Conservation (phyloP, 164 flowering plant species). For the Protea cynaroides region DNA sequence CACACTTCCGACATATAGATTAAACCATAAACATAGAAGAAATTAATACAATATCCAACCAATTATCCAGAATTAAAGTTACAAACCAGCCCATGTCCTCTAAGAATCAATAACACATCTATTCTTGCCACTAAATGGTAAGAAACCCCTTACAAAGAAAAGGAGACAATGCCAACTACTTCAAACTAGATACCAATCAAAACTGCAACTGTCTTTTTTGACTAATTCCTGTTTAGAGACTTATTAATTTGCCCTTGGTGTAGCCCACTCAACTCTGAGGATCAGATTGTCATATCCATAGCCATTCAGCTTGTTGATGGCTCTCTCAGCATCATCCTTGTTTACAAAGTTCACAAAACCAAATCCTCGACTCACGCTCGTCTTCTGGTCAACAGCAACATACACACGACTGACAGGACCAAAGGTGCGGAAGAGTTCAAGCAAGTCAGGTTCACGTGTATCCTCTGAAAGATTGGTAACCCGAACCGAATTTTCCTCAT, state of each 20-base stretch:
- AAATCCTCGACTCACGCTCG: conserved; percentile 40
- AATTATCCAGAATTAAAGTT: too few relatives aligned
- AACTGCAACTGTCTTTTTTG: not conserved
- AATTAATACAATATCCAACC: too few relatives aligned
- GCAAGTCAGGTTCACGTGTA: conserved; percentile 31
- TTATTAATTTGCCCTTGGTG: conserved; percentile 17
- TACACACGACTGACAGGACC: conserved; percentile 45
- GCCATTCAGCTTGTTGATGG: not conserved
- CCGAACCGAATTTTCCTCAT: conserved; percentile 47
- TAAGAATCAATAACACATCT: too few relatives aligned
- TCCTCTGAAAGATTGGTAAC: conserved; percentile 35
- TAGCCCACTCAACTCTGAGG: conserved; percentile 30
- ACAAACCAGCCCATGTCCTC: too few relatives aligned
- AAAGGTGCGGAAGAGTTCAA: conserved; percentile 45
- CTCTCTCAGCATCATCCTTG: conserved; percentile 25
- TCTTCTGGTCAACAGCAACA: conserved; percentile 48
- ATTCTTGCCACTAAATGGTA: too few relatives aligned
- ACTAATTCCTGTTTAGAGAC: not conserved
- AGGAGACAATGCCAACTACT: too few relatives aligned
- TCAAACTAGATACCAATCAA: too few relatives aligned
- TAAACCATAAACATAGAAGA: too few relatives aligned
- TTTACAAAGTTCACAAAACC: conserved; percentile 44
- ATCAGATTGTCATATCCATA: conserved; percentile 17
- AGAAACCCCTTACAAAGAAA: too few relatives aligned
- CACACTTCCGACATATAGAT: too few relatives aligned